Conservation (phyloP, 2,329 filamentous ascomycete genomes). For the Pseudogymnoascus sp. region DNA sequence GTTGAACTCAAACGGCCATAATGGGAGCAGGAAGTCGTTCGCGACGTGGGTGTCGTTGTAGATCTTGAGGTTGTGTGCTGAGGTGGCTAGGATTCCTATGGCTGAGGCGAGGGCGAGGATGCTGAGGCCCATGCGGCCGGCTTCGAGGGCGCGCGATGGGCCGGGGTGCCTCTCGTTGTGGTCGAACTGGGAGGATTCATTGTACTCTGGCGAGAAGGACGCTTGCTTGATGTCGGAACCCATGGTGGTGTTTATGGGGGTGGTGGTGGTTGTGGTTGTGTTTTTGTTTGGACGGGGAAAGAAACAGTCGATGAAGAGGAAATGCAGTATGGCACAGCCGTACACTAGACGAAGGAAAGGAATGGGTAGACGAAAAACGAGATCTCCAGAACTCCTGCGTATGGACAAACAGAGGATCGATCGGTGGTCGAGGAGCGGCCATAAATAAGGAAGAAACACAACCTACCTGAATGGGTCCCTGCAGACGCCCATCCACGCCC, state of each 20-base stretch:
- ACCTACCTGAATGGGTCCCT: background rate
- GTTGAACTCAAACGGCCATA: constrained; percentile 53
- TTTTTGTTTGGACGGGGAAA: background rate
- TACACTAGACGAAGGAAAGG: constrained; percentile 12
- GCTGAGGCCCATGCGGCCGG: constrained; percentile 39
- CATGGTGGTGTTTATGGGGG: background rate
- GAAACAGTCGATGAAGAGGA: constrained; percentile 10
- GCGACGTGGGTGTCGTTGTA: constrained; percentile 47
- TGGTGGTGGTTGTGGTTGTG: background rate
- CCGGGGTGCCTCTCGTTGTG: constrained; percentile 17
- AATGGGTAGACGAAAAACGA: constrained; percentile 13
- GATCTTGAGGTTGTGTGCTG: constrained; percentile 44
- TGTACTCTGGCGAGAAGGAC: background rate
- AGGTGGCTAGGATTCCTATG: constrained; percentile 45
- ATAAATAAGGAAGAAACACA: constrained; percentile 8
- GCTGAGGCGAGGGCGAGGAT: constrained; percentile 42
- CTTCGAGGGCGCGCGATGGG: constrained; percentile 35
- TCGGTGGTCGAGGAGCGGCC: constrained; percentile 4
- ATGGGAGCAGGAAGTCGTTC: constrained; percentile 39
- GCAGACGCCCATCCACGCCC: background rate
- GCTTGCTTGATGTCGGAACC: constrained; percentile 4
- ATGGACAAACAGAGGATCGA: constrained; percentile 3
- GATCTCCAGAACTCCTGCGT: constrained; percentile 1
- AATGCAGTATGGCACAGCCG: constrained; percentile 21
- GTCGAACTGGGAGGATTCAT: constrained; percentile 8